Evolutionary conservation across 2,329 filamentous ascomycete species (phyloP), one percentile per base, ranked within the genome.

Genomic region (Knufia fluminis): DNA sequence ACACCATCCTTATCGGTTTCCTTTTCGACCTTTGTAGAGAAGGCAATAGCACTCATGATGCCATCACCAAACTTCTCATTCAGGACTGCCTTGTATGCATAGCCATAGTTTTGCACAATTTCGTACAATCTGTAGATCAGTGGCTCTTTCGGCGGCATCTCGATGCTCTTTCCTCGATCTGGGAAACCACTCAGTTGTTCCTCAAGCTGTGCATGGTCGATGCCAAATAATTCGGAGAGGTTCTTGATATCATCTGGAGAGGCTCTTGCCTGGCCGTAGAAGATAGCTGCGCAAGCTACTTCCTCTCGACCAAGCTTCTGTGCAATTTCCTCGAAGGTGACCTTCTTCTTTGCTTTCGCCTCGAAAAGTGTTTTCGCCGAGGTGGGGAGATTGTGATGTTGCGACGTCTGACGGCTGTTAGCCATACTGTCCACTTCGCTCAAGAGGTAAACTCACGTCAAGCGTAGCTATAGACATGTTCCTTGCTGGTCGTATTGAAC

Each of bases 51-150:
- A 64, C 88, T 94, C 91, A 97, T 96, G 63, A 97, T 97, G 1
- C 91, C 91, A 64, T 90, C 85, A 0, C 85, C 85, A 63, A 88
- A 89, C 75, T 96, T 96, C 77, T 97, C 91, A 59, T 97, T 96
- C 67, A 96, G 66, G 3, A 97, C 79, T 0, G 89, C 90, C 76
- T 96, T 96, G 71, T 94, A 96, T 1, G 90, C 86, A 66, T 95
- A 94, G 1, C 91, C 91, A 62, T 96, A 96, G 67, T 95, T 97
- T 71, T 96, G 90, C 54, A 97, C 83, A 64, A 96, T 85, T 74
- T 97, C 91, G 66, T 88, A 96, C 52, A 96, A 67, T 2, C 91
- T 76, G 67, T 97, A 97, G 63, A 96, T 90, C 58, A 94, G 69
- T 3, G 88, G 88, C 64, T 94, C 88, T 52, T 79, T 82, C 0